Base-by-base conservation (phyloP, 495 filamentous ascomycete genomes). In the Penicillium nucicola region DNA sequence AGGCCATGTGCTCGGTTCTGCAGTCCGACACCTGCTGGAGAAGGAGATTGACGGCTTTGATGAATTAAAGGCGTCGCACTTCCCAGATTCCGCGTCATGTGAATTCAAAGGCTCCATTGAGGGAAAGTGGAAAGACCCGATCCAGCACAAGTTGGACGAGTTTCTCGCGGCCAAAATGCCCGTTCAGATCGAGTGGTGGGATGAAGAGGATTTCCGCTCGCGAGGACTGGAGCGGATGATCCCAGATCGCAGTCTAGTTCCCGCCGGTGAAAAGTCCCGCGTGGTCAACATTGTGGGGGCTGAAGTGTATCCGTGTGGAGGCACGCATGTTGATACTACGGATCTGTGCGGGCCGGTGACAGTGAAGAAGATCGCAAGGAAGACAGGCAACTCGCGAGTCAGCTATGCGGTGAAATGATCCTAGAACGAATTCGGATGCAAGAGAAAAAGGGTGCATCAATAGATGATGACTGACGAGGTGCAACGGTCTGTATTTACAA, bases 11-110 rank as follows among this genome's bases (percentile, higher is more conserved):
- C 70, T 87, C 7, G 79, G 83, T 13, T 52, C 75, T 3, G 82
- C 83, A 4, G 75, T 85, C 22, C 68, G 76, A n/a, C 65, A 74
- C 35, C 70, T 84, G 9, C 42, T 77, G 23, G 74, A 80, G 46
- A 62, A 72, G 10, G 68, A 77, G 33, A 55, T 84, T 22, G 56
- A 60, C 5, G 61, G 66, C 32, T 78, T 84, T 43, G 76, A 80
- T 45, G 83, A 86, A 53, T 58, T 78, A 7, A 85, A 85, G 62
- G 84, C 84, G 5, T 79, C 75, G 0, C 84, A 87, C 57, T 82
- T 78, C 55, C 84, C 84, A 0, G 82, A 80, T 50, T 73, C 74
- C 1, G 81, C 84, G 2, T 58, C 72, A 1, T 79, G 76, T 53
- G 81, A 84, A 65, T 86, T 85, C 52, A 62, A 67, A 36, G 84